Conservation (phyloP, 805 yeast genomes). For the Candida schatavii region DNA sequence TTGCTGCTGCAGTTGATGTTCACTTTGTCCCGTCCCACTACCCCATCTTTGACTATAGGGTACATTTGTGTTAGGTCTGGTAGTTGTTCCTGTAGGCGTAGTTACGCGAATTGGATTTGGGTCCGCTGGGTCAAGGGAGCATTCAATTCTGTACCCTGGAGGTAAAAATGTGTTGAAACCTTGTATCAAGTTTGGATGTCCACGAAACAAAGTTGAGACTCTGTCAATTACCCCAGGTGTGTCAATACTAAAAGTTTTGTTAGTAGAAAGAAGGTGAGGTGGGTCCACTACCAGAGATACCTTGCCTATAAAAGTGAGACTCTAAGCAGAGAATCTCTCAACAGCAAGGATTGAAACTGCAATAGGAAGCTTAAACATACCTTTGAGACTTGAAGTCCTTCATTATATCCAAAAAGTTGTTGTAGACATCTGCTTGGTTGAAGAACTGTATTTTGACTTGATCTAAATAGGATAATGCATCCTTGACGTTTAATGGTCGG, state of each 20-base stretch:
- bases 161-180: conserved; percentile 98
- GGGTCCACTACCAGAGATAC: no score
- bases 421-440: conserved; percentile 92
- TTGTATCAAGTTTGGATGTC: conserved; percentile 90
- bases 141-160: conserved; percentile 91
- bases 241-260: conserved; percentile 55
- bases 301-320: no score
- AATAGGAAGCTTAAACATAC: no score
- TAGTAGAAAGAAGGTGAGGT: conserved; percentile 10
- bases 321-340: no score
- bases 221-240: conserved; percentile 98
- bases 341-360: no score
- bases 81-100: conserved; percentile 89
- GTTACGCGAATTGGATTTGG: conserved; percentile 92
- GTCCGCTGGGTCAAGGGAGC: conserved; percentile 84
- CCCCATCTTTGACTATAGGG: conserved; percentile 24
- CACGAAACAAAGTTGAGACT: conserved; percentile 85
- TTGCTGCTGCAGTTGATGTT: conserved; percentile 15
- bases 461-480: conserved; percentile 91
- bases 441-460: conserved; percentile 92
- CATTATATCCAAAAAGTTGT: conserved; percentile 95
- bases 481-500: conserved; percentile 90
- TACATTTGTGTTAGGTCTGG: conserved; percentile 52
- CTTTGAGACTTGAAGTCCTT: conserved; percentile 96
- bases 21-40: conserved; percentile 21